Evolutionary conservation across 371 early-diverging fungal species (phyloP).

Genomic region (Mortierella sp.): DNA sequence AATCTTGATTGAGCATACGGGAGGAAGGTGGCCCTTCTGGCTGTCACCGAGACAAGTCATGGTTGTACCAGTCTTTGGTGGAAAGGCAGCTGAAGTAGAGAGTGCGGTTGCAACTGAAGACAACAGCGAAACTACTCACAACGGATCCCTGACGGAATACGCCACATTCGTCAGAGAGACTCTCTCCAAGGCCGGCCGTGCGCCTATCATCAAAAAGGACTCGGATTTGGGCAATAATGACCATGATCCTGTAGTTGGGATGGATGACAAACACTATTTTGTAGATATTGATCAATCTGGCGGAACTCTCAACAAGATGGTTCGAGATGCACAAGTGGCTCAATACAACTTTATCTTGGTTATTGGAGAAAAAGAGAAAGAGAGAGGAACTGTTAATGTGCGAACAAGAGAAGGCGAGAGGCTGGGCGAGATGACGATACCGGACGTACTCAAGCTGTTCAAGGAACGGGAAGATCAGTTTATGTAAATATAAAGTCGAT

Average conservation of each 20-base stretch:
- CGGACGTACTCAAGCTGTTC: conserved; percentile 39
- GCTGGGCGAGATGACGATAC: conserved; percentile 49
- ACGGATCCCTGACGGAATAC: conserved; percentile 23
- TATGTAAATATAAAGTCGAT: conserved; percentile 12
- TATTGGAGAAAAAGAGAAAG: conserved; percentile 94
- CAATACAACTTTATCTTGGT: conserved; percentile 96
- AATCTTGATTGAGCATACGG: conserved; percentile 92
- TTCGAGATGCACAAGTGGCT: conserved; percentile 89
- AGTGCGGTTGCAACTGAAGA: background rate
- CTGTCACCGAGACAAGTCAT: conserved; percentile 96
- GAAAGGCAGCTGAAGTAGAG: conserved; percentile 66
- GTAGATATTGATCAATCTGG: conserved; percentile 89
- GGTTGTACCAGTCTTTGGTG: conserved; percentile 86
- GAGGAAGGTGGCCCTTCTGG: conserved; percentile 99
- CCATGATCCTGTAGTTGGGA: conserved; percentile 28
- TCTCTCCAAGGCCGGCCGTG: conserved; percentile 40
- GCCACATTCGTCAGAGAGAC: conserved; percentile 36
- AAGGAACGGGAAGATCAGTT: conserved; percentile 44
- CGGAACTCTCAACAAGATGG: conserved; percentile 96
- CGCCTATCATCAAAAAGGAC: background rate
- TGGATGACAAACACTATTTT: conserved; percentile 65
- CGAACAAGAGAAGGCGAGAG: conserved; percentile 77
- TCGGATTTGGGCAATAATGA: background rate
- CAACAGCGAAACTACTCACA: conserved; percentile 3
- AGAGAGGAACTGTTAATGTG: conserved; percentile 87